Evolutionary conservation across 768 basidiomycete genomes (phyloP), one percentile per base, ranked within the genome.

Genomic region (Calocera viscosa): DNA sequence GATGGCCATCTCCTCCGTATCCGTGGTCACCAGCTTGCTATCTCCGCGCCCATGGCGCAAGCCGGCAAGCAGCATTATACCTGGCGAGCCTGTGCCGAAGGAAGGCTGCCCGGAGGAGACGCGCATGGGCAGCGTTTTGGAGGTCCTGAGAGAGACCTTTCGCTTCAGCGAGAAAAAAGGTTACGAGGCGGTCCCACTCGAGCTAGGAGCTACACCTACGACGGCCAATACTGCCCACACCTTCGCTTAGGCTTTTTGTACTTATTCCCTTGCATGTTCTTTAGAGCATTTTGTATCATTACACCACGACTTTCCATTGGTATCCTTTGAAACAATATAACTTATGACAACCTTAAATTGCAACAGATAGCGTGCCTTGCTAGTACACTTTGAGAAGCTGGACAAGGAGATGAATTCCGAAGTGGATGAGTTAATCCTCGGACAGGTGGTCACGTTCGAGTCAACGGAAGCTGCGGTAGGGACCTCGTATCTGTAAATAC

Each of bases 1-100:
- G 32, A 99, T 99, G 96, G 96, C 96, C 28, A 93, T 93, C 76
- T 94, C 91, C 35, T 91, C 89, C 71, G 95, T 98, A 39, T 94
- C 91, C 70, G 96, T 99, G 64, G 95, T 99, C 17, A 85, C 84
- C 30, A 93, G 90, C 68, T 94, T 91, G 68, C 78, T 98, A 74
- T 84, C 89, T 53, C 80, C 98, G 69, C 88, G 83, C 73, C 86
- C 87, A 83, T 95, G 93, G 93, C 82, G 77, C 63, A 80, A 90
- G 34, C 91, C 91, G 1, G 72, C 70, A 72, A 80, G 79, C 33
- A 89, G 88, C 69, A 72, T 94, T 41, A 83, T 93, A 84, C 86
- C 86, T 7, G 87, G 79, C 7, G 84, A 82, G 69, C 70, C 53
- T n/a, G 73, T 69, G 14, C 72, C 69, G 1, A 74, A 72, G 2